Evolutionary conservation across 495 filamentous ascomycete species (phyloP).

Genomic region (Friedmanniomyces endolithicus): DNA sequence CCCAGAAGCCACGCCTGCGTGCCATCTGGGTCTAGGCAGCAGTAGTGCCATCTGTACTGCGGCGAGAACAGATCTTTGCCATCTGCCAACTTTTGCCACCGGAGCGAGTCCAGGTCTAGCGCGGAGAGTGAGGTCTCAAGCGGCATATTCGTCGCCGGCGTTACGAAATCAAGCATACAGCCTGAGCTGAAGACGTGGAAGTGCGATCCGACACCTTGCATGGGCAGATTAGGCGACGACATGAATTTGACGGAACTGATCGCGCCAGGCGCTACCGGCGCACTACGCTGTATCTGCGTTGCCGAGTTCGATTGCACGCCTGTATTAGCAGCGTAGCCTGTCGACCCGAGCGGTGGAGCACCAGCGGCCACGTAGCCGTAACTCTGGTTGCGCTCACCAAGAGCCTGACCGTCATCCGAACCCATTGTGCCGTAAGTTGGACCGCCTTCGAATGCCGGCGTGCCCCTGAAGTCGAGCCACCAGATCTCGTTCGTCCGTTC

Average conservation of each 20-base stretch:
- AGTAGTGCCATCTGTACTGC: constrained; percentile 93
- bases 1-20: constrained; percentile 96
- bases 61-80: constrained; percentile 81
- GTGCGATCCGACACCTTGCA: constrained; percentile 76
- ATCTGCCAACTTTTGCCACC: constrained; percentile 88
- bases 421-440: constrained; percentile 49
- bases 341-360: constrained; percentile 37
- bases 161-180: constrained; percentile 83
- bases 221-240: constrained; percentile 76
- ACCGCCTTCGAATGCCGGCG: constrained; percentile 65
- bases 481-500: constrained; percentile 88
- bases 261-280: constrained; percentile 69
- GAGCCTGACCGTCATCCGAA: constrained; percentile 39
- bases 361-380: constrained; percentile 12
- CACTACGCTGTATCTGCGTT: constrained; percentile 41
- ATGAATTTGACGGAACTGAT: constrained; percentile 82
- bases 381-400: constrained; percentile 12
- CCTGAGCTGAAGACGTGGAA: constrained; percentile 92
- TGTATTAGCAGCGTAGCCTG: constrained; percentile 80
- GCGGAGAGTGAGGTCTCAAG: constrained; percentile 84
- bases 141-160: constrained; percentile 71
- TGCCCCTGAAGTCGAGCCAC: constrained; percentile 90
- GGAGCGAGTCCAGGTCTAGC: constrained; percentile 68
- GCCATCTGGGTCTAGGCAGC: constrained; percentile 79
- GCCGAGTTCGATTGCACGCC: constrained; percentile 55